These are phyloP conservation scores for Cladosporium sp. DNA, from an alignment of 2,329 filamentous ascomycete species.

Conservation along the genomic window DNA sequence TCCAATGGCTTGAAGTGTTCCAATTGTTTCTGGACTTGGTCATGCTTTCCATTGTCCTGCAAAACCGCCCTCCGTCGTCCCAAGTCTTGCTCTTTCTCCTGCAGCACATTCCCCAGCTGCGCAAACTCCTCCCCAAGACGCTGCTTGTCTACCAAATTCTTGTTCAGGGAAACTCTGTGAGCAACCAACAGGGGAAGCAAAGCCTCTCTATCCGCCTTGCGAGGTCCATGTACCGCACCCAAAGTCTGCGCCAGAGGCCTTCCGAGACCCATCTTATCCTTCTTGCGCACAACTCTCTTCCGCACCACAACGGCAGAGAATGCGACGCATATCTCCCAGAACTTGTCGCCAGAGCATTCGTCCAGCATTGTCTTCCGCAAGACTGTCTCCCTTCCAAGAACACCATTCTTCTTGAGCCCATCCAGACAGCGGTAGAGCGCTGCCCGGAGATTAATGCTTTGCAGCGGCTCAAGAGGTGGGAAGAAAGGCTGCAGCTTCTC, in stretches of 20 bases:
- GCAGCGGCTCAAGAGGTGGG: conserved; percentile 83
- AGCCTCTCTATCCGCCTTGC: conserved; percentile 38
- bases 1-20: conserved; percentile 47
- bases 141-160: conserved; percentile 62
- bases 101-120: conserved; percentile 61
- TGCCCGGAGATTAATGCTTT: conserved; percentile 86
- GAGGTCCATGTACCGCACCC: conserved; percentile 45
- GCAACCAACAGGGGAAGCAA: conserved; percentile 71
- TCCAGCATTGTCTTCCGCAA: conserved; percentile 95
- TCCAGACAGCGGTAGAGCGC: conserved; percentile 80
- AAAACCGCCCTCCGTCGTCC: conserved; percentile 43
- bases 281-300: conserved; percentile 55
- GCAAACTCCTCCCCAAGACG: conserved; percentile 60
- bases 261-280: conserved; percentile 41
- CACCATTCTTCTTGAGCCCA: conserved; percentile 82
- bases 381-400: conserved; percentile 75
- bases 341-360: conserved; percentile 87
- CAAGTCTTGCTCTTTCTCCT: conserved; percentile 50
- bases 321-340: conserved; percentile 80
- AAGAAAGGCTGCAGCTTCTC: conserved; percentile 89
- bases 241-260: conserved; percentile 54
- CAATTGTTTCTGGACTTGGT: conserved; percentile 32
- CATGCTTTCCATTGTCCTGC: neutral
- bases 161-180: conserved; percentile 68
- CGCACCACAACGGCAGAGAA: conserved; percentile 85